Conservation (phyloP, 2,329 filamentous ascomycete species). For the Didymella segeticola region DNA sequence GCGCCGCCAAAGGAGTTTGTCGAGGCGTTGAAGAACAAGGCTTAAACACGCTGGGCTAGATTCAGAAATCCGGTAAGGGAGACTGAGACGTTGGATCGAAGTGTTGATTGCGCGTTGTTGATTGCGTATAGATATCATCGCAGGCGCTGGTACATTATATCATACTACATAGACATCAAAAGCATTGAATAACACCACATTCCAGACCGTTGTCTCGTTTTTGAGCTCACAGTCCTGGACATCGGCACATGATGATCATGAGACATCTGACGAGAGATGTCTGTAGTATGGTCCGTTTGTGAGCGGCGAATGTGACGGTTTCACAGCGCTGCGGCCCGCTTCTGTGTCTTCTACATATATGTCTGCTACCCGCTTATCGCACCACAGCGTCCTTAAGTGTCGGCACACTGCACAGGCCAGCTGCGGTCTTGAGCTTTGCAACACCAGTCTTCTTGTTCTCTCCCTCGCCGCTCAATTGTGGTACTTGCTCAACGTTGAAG, state of each 20-base stretch:
- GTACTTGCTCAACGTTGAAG: constrained; percentile 81
- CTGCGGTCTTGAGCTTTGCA: constrained; percentile 75
- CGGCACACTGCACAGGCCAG: constrained; percentile 83
- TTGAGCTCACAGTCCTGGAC: too few relatives aligned
- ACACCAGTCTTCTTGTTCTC: constrained; percentile 62
- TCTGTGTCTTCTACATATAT: not conserved
- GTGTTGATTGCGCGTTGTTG: not conserved
- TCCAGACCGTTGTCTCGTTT: too few relatives aligned
- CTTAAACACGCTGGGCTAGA: constrained; percentile 1
- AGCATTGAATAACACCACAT: not conserved
- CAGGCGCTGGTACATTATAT: constrained; percentile 7
- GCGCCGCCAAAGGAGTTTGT: constrained; percentile 84
- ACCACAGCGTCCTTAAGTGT: constrained; percentile 81
- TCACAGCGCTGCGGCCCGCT: not conserved
- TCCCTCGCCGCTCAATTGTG: constrained; percentile 75
- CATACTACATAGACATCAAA: constrained; percentile 11
- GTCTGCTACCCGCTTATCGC: constrained; percentile 61
- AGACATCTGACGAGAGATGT: not conserved
- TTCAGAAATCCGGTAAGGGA: not conserved
- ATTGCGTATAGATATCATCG: constrained; percentile 5
- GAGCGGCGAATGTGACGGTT: not conserved
- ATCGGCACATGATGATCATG: not conserved
- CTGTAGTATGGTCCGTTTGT: too few relatives aligned
- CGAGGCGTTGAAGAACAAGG: constrained; percentile 55
- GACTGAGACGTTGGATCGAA: not conserved